Evolutionary conservation across 2,329 filamentous ascomycete species (phyloP).

Genomic region (Colletotrichum paranaense): DNA sequence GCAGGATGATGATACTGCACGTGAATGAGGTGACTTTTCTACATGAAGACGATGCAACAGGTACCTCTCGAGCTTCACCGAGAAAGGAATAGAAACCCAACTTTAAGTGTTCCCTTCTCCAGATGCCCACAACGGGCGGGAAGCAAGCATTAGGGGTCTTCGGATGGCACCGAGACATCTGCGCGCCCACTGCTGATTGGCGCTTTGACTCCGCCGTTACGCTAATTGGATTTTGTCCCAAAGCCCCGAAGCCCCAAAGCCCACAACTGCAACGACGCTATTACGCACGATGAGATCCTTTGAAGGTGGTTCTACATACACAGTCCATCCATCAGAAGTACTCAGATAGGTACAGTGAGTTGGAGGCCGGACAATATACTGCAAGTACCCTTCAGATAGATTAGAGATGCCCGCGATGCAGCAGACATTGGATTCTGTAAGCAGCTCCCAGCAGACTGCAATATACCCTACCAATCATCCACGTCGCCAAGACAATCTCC

Average conservation of each 20-base stretch:
- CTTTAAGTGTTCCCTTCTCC: not conserved
- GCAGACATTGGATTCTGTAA: not conserved
- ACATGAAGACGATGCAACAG: not conserved
- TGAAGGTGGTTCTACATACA: not conserved
- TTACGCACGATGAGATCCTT: not conserved
- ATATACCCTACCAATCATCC: not conserved
- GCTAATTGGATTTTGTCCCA: not conserved
- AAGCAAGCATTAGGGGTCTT: constrained; percentile 29
- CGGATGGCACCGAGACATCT: constrained; percentile 7
- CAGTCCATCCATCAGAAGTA: too few species aligned
- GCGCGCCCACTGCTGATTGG: not conserved
- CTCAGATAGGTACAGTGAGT: too few species aligned
- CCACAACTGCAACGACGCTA: not conserved
- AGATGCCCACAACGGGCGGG: not conserved
- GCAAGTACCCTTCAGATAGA: not conserved
- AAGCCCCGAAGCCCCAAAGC: not conserved
- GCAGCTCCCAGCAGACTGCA: not conserved
- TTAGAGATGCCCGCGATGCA: not conserved
- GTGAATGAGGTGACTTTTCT: not conserved
- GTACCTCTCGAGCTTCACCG: not conserved
- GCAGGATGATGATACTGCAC: not conserved
- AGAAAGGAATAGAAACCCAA: not conserved
- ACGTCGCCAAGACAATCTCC: not conserved
- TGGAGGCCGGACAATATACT: too few species aligned
- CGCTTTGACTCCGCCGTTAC: not conserved